These are phyloP conservation scores for Colletotrichum chlorophyti DNA, from an alignment of 2,329 filamentous ascomycete species.

Conservation along the genomic window DNA sequence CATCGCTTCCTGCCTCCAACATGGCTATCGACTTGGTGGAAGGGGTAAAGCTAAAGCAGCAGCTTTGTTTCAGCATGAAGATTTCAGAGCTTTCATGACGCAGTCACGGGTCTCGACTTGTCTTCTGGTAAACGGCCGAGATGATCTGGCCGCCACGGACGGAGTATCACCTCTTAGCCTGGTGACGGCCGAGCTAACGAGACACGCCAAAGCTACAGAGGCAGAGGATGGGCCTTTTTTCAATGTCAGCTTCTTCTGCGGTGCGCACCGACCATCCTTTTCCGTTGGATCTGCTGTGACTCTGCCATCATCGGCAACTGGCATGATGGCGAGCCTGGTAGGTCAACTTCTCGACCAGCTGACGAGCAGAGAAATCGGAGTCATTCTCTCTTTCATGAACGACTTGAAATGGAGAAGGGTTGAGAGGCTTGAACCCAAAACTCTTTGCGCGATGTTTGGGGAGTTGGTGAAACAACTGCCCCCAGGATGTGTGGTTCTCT, in stretches of 20 bases:
- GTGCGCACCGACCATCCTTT: neutral
- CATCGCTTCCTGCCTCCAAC: neutral
- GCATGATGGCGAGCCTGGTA: neutral
- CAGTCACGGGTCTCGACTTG: neutral
- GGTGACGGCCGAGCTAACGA: conserved; percentile 6
- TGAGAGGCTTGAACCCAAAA: neutral
- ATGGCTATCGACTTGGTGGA: neutral
- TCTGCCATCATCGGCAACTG: neutral
- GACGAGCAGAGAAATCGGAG: neutral
- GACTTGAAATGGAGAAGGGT: neutral
- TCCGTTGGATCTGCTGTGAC: neutral
- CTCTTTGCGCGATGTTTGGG: neutral
- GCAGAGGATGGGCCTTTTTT: neutral
- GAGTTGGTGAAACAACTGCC: neutral
- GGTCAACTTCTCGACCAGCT: conserved; percentile 2
- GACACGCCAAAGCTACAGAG: neutral
- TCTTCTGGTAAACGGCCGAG: conserved; percentile 1
- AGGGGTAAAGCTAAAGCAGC: neutral
- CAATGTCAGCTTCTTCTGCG: neutral
- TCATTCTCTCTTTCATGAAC: neutral
- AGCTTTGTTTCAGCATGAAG: neutral
- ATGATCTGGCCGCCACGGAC: conserved; percentile 2
- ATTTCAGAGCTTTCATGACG: neutral
- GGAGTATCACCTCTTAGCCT: conserved; percentile 13
- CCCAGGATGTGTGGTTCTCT: neutral